These are phyloP conservation scores for Metarhizium humberi DNA, from an alignment of 2,329 filamentous ascomycete species.

Conservation along the genomic window DNA sequence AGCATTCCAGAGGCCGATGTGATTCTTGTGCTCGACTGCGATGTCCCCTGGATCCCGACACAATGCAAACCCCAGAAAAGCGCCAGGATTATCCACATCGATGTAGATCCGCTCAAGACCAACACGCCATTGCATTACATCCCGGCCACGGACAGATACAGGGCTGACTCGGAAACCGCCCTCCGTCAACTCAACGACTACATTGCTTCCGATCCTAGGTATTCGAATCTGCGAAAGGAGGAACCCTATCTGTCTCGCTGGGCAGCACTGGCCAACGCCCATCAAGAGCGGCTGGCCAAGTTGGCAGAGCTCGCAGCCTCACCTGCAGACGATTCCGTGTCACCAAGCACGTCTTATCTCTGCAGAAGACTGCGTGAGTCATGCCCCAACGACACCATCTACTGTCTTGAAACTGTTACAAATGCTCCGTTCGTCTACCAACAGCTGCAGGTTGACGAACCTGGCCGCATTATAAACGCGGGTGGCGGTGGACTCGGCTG, in stretches of 20 bases:
- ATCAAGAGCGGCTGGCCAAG: conserved; percentile 43
- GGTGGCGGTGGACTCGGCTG: conserved; percentile 73
- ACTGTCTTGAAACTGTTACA: conserved; percentile 70
- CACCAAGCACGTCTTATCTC: conserved; percentile 28
- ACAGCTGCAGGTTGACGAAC: conserved; percentile 57
- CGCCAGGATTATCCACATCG: conserved; percentile 52
- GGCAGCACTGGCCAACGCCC: conserved; percentile 33
- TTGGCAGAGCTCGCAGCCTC: conserved; percentile 52
- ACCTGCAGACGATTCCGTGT: conserved; percentile 42
- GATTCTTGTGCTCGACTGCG: conserved; percentile 78
- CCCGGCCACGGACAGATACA: conserved; percentile 53
- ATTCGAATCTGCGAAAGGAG: conserved; percentile 7
- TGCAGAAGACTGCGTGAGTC: conserved; percentile 20
- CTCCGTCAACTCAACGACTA: conserved; percentile 56
- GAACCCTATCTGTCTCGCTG: too few species aligned
- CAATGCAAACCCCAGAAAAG: conserved; percentile 46
- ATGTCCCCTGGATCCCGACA: conserved; percentile 90
- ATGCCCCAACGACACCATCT: conserved; percentile 50
- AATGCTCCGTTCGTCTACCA: conserved; percentile 59
- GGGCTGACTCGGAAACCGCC: conserved; percentile 54
- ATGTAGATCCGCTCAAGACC: conserved; percentile 58
- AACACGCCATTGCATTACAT: conserved; percentile 69
- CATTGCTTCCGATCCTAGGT: conserved; percentile 29
- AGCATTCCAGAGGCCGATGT: conserved; percentile 50
- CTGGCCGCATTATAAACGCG: conserved; percentile 72